Evolutionary conservation across 139 green algal genomes (phyloP), one percentile per base, ranked within the genome.

Genomic region (Chlorella vulgaris): DNA sequence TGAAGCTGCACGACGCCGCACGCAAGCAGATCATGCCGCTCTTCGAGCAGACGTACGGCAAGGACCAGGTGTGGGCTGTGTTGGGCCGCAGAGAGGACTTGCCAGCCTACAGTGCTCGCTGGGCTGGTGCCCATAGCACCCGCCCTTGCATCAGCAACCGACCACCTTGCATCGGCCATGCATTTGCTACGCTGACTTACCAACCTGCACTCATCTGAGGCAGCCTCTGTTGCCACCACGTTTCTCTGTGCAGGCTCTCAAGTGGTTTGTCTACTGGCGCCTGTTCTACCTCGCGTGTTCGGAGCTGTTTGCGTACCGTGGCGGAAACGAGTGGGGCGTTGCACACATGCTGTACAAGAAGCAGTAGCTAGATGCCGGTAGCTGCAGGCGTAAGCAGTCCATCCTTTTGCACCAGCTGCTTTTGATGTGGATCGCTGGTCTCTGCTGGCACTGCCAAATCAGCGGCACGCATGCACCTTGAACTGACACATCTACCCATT

Each of bases 271-370:
- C 26, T 88, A 89, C 26, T 98, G 94, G 94, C 82, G 94, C 26
- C 79, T 97, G 8, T 98, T 98, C 86, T 98, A 96, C 87, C 88
- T 98, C 55, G 92, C 93, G 2, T 96, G 93, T 83, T 90, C 83
- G 13, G 96, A 99, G 91, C 90, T 98, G 21, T 99, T 99, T 81
- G 75, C 71, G 0, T 97, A 93, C 88, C 83, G 91, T 13, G 71
- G 79, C 0, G 96, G 96, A 1, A 86, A 97, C 51, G 88, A 96
- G 83, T 99, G 95, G 95, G 91, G 93, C 53, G 86, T 98, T 36
- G 81, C 71, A 1, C 93, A 97, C 68, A 95, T 96, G 77, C 69
- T 93, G 15, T 96, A 93, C 60, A 29, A 68, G 47, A 95, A 93
- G 61, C 78, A 80, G 63, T 28, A 74, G 69, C 50, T 35, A n/a